These are phyloP conservation scores for Hippophae tibetana DNA, from an alignment of 306 rosid species.

Conservation along the genomic window DNA sequence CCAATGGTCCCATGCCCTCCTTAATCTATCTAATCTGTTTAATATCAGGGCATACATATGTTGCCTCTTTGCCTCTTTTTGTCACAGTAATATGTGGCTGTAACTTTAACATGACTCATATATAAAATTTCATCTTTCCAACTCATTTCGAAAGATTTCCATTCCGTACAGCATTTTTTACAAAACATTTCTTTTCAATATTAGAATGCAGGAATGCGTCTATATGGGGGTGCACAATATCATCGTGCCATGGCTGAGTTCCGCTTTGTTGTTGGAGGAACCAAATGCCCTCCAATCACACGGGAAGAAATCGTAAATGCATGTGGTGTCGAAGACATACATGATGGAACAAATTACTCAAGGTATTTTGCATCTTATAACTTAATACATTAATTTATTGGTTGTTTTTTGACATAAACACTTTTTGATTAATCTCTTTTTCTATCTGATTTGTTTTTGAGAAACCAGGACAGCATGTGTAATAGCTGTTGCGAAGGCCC, in stretches of 20 bases:
- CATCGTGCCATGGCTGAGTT: constrained; percentile 99
- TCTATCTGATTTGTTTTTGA: constrained; percentile 5
- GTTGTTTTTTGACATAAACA: background rate
- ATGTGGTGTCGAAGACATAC: constrained; percentile 98
- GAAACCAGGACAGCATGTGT: constrained; percentile 89
- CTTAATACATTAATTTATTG: background rate
- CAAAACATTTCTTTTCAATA: background rate
- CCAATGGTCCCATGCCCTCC: background rate
- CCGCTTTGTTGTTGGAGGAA: constrained; percentile 96
- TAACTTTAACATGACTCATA: background rate
- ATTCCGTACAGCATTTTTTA: background rate
- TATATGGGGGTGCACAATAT: constrained; percentile 98
- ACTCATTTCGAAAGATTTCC: too few species aligned
- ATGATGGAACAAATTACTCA: constrained; percentile 95
- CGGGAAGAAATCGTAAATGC: constrained; percentile 96
- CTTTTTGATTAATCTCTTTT: background rate
- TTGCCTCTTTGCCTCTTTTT: background rate
- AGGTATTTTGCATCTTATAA: constrained; percentile 39
- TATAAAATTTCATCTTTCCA: background rate
- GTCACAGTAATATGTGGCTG: background rate
- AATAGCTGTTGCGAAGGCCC: constrained; percentile 96
- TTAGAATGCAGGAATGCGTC: constrained; percentile 96
- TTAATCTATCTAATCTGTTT: background rate
- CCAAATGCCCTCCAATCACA: constrained; percentile 89
- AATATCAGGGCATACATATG: background rate